phyloP scores from a whole-genome alignment of 2,329 filamentous ascomycete species.

The Ambrosiella cleistominuta region DNA sequence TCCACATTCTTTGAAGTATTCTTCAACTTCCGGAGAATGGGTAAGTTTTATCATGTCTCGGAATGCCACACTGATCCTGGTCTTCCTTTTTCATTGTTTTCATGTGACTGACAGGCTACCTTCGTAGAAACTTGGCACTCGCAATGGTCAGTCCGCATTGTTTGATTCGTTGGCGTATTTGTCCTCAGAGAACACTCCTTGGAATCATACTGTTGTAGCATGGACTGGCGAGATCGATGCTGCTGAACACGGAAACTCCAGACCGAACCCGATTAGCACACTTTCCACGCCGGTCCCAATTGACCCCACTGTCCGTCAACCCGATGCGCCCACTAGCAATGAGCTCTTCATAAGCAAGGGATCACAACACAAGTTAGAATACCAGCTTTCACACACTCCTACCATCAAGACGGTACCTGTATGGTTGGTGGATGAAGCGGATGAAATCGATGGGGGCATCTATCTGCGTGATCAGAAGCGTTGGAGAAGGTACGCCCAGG shows the following conservation, averaged over 20 bases:
- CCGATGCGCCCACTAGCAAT: conserved; percentile 43
- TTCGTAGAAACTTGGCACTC: conserved; percentile 50
- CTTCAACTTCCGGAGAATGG: conserved; percentile 38
- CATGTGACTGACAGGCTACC: conserved; percentile 1
- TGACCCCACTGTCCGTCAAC: conserved; percentile 37
- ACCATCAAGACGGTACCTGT: conserved; percentile 70
- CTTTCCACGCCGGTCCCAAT: conserved; percentile 66
- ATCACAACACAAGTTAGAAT: conserved; percentile 57
- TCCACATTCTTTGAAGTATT: conserved; percentile 41
- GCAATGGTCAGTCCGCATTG: conserved; percentile 75
- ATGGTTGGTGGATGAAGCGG: conserved; percentile 67
- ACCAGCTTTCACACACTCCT: conserved; percentile 52
- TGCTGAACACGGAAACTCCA: conserved; percentile 6
- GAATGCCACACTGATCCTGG: background rate
- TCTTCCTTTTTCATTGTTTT: background rate
- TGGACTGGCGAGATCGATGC: conserved; percentile 80
- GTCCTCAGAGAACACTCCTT: conserved; percentile 64
- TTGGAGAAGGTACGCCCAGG: conserved; percentile 82
- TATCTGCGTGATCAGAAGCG: conserved; percentile 63
- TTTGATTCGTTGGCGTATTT: conserved; percentile 84
- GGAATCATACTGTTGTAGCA: conserved; percentile 83
- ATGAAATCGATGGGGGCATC: conserved; percentile 49
- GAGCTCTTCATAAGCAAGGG: conserved; percentile 52
- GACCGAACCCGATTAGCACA: conserved; percentile 39
- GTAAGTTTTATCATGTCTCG: conserved; percentile 23